Evolutionary conservation across 2,329 filamentous ascomycete genomes (phyloP).

Genomic region (Alternaria sp.): DNA sequence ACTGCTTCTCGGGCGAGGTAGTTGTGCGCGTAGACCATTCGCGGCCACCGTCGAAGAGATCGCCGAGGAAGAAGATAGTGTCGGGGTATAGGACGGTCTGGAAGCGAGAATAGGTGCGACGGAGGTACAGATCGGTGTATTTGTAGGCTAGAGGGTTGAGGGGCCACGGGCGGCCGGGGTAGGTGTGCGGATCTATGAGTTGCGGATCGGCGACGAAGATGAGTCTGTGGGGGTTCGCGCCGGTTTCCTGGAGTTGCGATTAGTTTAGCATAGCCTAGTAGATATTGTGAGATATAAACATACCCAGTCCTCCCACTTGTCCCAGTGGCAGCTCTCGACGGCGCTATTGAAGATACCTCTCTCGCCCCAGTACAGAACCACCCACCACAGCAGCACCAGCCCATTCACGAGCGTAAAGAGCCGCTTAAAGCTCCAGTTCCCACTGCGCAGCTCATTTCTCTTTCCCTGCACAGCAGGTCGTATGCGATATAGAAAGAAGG

Average conservation of each 20-base stretch:
- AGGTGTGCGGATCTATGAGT: constrained; percentile 92
- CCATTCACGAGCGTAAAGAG: constrained; percentile 49
- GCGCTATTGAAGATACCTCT: constrained; percentile 75
- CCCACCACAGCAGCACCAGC: constrained; percentile 75
- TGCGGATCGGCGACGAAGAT: constrained; percentile 89
- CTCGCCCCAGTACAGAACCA: constrained; percentile 85
- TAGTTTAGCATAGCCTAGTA: constrained; percentile 7
- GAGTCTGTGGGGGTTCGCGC: constrained; percentile 81
- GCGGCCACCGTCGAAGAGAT: constrained; percentile 92
- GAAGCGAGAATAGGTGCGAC: constrained; percentile 79
- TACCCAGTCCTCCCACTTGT: constrained; percentile 93
- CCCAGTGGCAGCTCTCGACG: constrained; percentile 79
- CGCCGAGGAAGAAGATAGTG: constrained; percentile 87
- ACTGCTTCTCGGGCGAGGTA: constrained; percentile 68
- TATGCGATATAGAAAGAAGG: constrained; percentile 40
- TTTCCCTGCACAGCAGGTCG: constrained; percentile 29
- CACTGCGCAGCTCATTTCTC: constrained; percentile 15
- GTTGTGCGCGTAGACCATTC: constrained; percentile 79
- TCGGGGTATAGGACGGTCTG: constrained; percentile 81
- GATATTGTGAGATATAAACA: background rate
- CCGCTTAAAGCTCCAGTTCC: constrained; percentile 33
- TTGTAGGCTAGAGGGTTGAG: constrained; percentile 69
- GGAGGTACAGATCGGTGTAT: constrained; percentile 90
- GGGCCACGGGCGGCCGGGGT: constrained; percentile 80
- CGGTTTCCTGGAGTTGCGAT: constrained; percentile 66